These are phyloP conservation scores for Danielia oregonensis DNA, from an alignment of 805 yeast species.

Conservation along the genomic window DNA sequence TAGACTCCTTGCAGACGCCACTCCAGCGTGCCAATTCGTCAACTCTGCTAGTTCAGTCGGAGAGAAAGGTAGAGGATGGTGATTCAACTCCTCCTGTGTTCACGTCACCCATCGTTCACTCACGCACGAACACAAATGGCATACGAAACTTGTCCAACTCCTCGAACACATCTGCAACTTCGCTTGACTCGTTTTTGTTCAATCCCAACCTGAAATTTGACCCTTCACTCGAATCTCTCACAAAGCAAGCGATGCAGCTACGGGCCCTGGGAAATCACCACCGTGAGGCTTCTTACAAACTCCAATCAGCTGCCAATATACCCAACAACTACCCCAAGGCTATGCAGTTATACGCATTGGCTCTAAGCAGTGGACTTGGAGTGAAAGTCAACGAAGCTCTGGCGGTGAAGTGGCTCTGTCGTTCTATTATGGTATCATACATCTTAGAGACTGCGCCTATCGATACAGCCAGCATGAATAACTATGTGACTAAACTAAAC, in stretches of 20 bases:
- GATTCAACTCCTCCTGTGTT: neutral
- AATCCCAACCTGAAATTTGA: conserved; percentile 14
- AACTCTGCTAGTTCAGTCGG: neutral
- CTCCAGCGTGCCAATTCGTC: neutral
- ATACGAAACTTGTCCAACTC: conserved; percentile 1
- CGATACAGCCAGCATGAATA: conserved; percentile 8
- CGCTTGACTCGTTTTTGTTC: conserved; percentile 6
- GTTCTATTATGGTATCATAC: conserved; percentile 31
- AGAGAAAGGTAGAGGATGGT: neutral
- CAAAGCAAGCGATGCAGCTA: conserved; percentile 44
- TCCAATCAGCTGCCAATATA: conserved; percentile 59
- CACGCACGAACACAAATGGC: neutral
- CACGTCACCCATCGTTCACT: neutral
- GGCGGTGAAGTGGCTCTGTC: conserved; percentile 58
- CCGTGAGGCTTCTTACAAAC: conserved; percentile 65
- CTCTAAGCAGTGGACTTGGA: conserved; percentile 68
- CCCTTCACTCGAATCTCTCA: conserved; percentile 30
- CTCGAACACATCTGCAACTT: conserved; percentile 6
- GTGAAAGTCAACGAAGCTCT: conserved; percentile 51
- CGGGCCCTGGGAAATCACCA: conserved; percentile 57
- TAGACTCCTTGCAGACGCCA: too few relatives aligned
- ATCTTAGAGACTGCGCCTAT: conserved; percentile 9
- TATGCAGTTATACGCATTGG: conserved; percentile 64
- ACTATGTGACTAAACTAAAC: conserved; percentile 23
- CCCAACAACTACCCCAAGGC: conserved; percentile 57